Conservation (phyloP, 2,329 filamentous ascomycete species). For the Arthrobotrys musiformis region DNA sequence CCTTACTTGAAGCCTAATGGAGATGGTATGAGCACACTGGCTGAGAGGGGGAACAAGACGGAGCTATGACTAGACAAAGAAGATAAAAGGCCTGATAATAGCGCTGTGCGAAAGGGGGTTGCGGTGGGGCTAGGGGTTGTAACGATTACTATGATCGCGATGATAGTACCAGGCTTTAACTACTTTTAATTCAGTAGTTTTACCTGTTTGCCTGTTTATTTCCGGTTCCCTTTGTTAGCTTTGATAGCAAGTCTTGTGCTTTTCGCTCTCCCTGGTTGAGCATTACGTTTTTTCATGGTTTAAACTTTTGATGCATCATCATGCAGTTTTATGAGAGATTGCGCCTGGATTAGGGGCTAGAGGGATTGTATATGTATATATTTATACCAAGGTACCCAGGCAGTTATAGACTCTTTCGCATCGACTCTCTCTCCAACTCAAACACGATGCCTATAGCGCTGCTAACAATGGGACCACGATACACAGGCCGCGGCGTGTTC, state of each 20-base stretch:
- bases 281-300: not conserved
- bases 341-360: no score
- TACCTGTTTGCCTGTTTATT: not conserved
- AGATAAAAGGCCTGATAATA: not conserved
- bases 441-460: no score
- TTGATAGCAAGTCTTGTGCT: slow-evolving; percentile 1
- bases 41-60: slow-evolving; percentile 53
- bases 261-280: not conserved
- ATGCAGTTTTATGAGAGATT: slow-evolving; percentile 7
- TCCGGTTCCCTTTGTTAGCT: not conserved
- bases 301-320: not conserved
- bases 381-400: no score
- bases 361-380: slow-evolving; percentile 19
- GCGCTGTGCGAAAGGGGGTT: not conserved
- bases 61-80: slow-evolving; percentile 21
- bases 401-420: not conserved
- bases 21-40: slow-evolving; percentile 43
- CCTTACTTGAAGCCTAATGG: slow-evolving; percentile 64
- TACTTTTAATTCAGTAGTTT: not conserved
- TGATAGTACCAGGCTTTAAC: not conserved
- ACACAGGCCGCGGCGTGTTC: no score
- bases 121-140: not conserved
- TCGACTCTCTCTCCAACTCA: no score
- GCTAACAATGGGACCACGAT: no score
- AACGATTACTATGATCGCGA: not conserved